Conservation (phyloP, 1,284 basidiomycete genomes). For the Tylopilus orsonianus region DNA sequence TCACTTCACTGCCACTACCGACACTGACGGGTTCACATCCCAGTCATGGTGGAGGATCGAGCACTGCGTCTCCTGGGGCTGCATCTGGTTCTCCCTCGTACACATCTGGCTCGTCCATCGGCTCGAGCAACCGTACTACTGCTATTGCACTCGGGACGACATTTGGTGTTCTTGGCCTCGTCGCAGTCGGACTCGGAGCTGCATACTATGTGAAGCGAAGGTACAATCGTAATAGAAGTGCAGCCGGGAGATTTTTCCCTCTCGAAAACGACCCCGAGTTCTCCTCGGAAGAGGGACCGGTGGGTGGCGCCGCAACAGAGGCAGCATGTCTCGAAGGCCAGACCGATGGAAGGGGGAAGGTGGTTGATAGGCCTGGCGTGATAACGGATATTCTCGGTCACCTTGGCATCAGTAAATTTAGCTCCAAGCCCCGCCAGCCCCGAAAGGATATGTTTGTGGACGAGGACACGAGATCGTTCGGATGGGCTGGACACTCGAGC, state of each 20-base stretch:
- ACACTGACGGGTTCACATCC: constrained; percentile 24
- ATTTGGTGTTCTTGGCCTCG: constrained; percentile 53
- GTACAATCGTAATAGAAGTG: constrained; percentile 11
- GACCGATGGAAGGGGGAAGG: neutral
- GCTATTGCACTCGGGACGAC: constrained; percentile 58
- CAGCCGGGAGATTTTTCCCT: constrained; percentile 17
- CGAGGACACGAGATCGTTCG: constrained; percentile 63
- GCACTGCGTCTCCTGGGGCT: constrained; percentile 1
- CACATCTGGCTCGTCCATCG: constrained; percentile 12
- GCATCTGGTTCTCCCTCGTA: constrained; percentile 11
- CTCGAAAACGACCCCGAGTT: constrained; percentile 24
- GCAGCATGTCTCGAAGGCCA: constrained; percentile 3
- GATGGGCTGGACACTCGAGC: constrained; percentile 31
- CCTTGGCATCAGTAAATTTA: constrained; percentile 24
- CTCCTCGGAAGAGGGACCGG: constrained; percentile 14
- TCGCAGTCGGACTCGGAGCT: constrained; percentile 41
- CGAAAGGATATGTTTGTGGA: constrained; percentile 74
- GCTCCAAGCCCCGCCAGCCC: constrained; percentile 15
- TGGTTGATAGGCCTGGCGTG: neutral
- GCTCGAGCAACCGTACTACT: constrained; percentile 31
- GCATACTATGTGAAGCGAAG: constrained; percentile 43
- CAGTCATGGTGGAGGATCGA: constrained; percentile 13
- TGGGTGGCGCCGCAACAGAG: constrained; percentile 6
- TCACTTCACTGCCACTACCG: constrained; percentile 28
- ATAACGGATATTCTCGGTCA: constrained; percentile 21